These are phyloP conservation scores for Monosporozyma yasuniensis DNA, from an alignment of 805 yeast species.

Conservation along the genomic window DNA sequence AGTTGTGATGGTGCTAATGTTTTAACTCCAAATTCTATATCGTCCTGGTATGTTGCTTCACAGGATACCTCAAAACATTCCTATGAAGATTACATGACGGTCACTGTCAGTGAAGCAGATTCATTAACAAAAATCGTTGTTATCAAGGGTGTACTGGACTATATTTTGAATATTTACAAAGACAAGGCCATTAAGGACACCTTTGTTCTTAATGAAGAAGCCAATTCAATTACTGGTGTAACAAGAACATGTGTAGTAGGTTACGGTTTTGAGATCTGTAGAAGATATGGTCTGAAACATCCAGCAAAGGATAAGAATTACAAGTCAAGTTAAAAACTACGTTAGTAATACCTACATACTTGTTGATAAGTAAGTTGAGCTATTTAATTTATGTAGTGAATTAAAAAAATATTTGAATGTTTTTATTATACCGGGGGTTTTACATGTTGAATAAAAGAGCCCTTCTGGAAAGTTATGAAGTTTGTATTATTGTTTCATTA, in stretches of 20 bases:
- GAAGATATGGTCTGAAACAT: neutral
- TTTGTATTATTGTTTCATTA: too few relatives aligned
- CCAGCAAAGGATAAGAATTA: neutral
- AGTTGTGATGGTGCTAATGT: constrained; percentile 7
- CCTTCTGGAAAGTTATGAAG: too few relatives aligned
- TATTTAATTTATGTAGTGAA: too few relatives aligned
- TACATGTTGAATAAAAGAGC: too few relatives aligned
- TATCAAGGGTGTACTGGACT: constrained; percentile 31
- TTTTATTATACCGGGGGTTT: too few relatives aligned
- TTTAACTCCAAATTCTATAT: constrained; percentile 9
- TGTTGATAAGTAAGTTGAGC: too few relatives aligned
- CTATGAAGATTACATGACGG: constrained; percentile 32
- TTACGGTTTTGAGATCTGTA: neutral
- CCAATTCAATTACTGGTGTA: neutral
- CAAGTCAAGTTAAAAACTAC: neutral
- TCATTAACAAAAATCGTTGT: constrained; percentile 29
- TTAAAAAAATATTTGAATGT: too few relatives aligned
- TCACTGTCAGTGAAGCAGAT: constrained; percentile 34
- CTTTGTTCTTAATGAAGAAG: constrained; percentile 4
- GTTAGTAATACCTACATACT: too few relatives aligned
- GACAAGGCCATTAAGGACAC: constrained; percentile 8
- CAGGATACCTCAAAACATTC: constrained; percentile 8
- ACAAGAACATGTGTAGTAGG: neutral
- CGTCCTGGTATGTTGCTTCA: constrained; percentile 9
- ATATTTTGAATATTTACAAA: constrained; percentile 28